phyloP scores from a whole-genome alignment of 73 alveolate species.

The Tetrahymena borealis region DNA sequence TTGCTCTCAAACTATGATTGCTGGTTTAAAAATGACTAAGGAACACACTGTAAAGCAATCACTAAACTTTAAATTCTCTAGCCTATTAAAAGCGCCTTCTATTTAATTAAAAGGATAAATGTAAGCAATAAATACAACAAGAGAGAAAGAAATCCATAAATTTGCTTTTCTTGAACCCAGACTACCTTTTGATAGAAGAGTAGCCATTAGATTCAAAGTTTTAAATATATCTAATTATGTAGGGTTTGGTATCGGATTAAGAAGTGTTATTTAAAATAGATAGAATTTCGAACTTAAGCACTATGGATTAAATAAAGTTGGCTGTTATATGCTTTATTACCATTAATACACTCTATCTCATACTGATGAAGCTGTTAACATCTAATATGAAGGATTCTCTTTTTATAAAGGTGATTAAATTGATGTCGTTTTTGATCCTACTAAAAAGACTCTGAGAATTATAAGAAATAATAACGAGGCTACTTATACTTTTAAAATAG shows the following conservation, averaged over 20 bases:
- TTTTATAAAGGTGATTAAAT: not conserved
- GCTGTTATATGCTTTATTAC: not conserved
- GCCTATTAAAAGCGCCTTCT: not conserved
- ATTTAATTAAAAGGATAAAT: not conserved
- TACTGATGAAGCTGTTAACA: not conserved
- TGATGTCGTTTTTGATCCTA: not conserved
- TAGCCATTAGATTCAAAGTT: not conserved
- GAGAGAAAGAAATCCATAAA: not conserved
- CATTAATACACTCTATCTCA: not conserved
- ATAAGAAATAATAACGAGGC: not conserved
- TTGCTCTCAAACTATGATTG: not conserved
- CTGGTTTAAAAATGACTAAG: not conserved
- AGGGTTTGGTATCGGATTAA: not conserved
- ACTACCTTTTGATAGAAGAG: not conserved
- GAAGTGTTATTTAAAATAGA: not conserved
- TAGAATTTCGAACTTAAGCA: not conserved
- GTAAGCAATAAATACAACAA: not conserved
- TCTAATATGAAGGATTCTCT: not conserved
- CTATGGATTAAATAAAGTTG: not conserved
- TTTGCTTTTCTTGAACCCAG: not conserved
- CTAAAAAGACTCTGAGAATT: not conserved
- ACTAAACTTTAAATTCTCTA: not conserved
- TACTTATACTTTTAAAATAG: not conserved
- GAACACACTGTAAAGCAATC: not conserved
- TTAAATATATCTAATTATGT: not conserved